Conservation (phyloP, 2,329 filamentous ascomycete species). For the Zopfia rhizophila region DNA sequence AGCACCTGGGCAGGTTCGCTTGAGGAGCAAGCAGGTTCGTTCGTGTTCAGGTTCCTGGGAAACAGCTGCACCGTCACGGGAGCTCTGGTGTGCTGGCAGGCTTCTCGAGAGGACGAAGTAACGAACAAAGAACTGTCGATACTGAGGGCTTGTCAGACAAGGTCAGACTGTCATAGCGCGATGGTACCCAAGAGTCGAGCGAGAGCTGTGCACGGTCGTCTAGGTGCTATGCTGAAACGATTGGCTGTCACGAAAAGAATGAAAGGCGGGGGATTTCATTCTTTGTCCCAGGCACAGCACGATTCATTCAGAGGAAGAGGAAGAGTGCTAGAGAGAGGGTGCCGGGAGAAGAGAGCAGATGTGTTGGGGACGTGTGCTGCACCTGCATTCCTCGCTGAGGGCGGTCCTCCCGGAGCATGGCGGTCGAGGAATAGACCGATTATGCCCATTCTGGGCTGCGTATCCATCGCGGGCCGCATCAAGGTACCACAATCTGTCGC, state of each 20-base stretch:
- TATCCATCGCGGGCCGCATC: slow-evolving; percentile 42
- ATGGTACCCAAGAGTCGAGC: slow-evolving; percentile 47
- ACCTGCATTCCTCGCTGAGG: slow-evolving; percentile 42
- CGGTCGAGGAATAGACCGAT: slow-evolving; percentile 45
- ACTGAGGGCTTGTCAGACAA: slow-evolving; percentile 45
- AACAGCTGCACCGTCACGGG: slow-evolving; percentile 35
- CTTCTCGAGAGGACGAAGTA: slow-evolving; percentile 40
- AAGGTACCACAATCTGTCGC: slow-evolving; percentile 41
- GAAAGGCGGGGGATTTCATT: slow-evolving; percentile 32
- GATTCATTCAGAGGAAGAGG: neutral
- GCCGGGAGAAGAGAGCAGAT: slow-evolving; percentile 19
- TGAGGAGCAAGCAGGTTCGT: slow-evolving; percentile 33
- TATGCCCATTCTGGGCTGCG: slow-evolving; percentile 42
- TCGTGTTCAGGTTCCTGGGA: slow-evolving; percentile 11
- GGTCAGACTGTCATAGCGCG: slow-evolving; percentile 54
- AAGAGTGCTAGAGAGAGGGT: slow-evolving; percentile 13
- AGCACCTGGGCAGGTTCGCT: slow-evolving; percentile 47
- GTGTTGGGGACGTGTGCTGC: slow-evolving; percentile 33
- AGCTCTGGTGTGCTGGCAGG: slow-evolving; percentile 38
- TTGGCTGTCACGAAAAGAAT: slow-evolving; percentile 51
- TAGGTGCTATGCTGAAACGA: slow-evolving; percentile 53
- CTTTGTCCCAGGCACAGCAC: slow-evolving; percentile 16
- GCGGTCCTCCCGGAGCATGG: slow-evolving; percentile 47
- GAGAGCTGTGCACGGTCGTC: slow-evolving; percentile 49
- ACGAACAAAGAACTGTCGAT: slow-evolving; percentile 44